phyloP scores from a whole-genome alignment of 2,329 filamentous ascomycete species.

The Aureobasidium pullulans region DNA sequence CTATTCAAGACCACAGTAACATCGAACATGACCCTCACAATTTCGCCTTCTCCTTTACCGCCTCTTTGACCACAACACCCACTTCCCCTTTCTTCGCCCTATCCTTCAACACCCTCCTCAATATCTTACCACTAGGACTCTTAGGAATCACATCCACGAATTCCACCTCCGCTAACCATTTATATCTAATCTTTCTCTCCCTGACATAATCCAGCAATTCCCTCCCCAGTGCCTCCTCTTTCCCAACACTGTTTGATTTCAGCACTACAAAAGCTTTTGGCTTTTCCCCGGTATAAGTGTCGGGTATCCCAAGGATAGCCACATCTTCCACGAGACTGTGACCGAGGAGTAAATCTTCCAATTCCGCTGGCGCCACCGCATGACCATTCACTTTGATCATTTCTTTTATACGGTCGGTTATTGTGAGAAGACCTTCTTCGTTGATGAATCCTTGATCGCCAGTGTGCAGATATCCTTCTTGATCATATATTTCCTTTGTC shows the following conservation, averaged over 20 bases:
- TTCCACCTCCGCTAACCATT: conserved; percentile 58
- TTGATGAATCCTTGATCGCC: conserved; percentile 52
- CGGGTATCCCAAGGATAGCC: conserved; percentile 47
- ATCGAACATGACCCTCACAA: conserved; percentile 16
- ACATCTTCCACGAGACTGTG: conserved; percentile 51
- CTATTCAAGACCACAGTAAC: too few species aligned
- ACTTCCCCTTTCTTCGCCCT: conserved; percentile 28
- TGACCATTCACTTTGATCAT: conserved; percentile 63
- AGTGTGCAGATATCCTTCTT: conserved; percentile 49
- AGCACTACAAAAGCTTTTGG: conserved; percentile 52
- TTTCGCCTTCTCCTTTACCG: conserved; percentile 24
- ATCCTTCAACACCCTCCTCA: conserved; percentile 54
- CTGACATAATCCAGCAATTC: conserved; percentile 55
- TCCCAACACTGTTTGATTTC: conserved; percentile 26
- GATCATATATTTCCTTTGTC: conserved; percentile 37
- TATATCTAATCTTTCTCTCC: conserved; percentile 60
- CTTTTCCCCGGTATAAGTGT: conserved; percentile 50
- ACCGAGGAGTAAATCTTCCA: conserved; percentile 55
- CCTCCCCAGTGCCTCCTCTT: conserved; percentile 27
- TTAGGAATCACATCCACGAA: conserved; percentile 64
- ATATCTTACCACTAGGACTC: conserved; percentile 66
- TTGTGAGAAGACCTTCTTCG: conserved; percentile 48
- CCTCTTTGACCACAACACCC: conserved; percentile 27
- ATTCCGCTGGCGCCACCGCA: conserved; percentile 54
- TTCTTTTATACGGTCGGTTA: conserved; percentile 58